Evolutionary conservation across 768 basidiomycete genomes (phyloP).

Genomic region (Royoungia palumana): DNA sequence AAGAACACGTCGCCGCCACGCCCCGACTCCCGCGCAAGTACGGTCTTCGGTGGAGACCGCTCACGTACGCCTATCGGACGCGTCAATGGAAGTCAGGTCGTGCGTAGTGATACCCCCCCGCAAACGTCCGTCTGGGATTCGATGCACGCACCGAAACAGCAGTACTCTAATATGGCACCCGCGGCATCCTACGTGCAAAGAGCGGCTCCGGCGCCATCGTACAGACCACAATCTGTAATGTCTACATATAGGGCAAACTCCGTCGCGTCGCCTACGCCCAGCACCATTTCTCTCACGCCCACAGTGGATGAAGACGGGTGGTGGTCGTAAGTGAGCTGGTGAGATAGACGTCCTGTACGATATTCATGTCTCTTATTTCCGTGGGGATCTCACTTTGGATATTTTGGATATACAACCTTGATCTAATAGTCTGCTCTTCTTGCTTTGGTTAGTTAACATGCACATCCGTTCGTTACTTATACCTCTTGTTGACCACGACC

Average conservation of each 20-base stretch:
- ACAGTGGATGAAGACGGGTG: slow-evolving; percentile 75
- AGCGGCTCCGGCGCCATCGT: slow-evolving; percentile 24
- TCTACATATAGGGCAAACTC: slow-evolving; percentile 44
- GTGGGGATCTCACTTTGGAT: slow-evolving; percentile 15
- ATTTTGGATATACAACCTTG: slow-evolving; percentile 20
- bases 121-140: slow-evolving; percentile 70
- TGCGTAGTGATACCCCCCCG: slow-evolving; percentile 48
- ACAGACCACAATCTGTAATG: slow-evolving; percentile 39
- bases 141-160: slow-evolving; percentile 49
- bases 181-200: slow-evolving; percentile 11
- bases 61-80: slow-evolving; percentile 50
- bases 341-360: slow-evolving; percentile 6
- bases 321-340: slow-evolving; percentile 48
- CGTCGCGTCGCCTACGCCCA: slow-evolving; percentile 70
- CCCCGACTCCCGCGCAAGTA: slow-evolving; percentile 76
- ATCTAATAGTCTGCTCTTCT: slow-evolving; percentile 17
- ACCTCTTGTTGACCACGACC: slow-evolving; percentile 11
- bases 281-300: slow-evolving; percentile 67
- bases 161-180: slow-evolving; percentile 17
- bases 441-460: not conserved
- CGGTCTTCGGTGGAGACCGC: slow-evolving; percentile 49
- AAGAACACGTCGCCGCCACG: slow-evolving; percentile 48
- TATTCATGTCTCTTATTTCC: not conserved
- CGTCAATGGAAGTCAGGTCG: slow-evolving; percentile 23
- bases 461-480: slow-evolving; percentile 4